Evolutionary conservation across 129 eudicot genomes (phyloP).

Genomic region (Ambrosia trifida): DNA sequence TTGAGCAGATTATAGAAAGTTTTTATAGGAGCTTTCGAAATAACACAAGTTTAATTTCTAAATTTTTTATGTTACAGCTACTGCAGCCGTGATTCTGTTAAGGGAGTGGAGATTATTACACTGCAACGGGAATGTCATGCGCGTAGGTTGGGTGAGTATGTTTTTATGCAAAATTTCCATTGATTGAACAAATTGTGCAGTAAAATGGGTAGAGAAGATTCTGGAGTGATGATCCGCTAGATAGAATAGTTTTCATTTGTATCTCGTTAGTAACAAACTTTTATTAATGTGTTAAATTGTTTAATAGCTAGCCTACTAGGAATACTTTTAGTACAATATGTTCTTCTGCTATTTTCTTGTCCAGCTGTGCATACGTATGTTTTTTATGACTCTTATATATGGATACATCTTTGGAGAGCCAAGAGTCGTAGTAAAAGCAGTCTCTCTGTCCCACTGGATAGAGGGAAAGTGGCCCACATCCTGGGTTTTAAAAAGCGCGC

Average conservation of each 20-base stretch:
- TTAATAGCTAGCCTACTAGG: too few relatives aligned
- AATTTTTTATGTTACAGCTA: conserved; percentile 42
- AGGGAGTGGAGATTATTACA: conserved; percentile 67
- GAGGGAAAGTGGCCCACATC: too few relatives aligned
- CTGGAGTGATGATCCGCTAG: neutral
- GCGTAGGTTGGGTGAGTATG: conserved; percentile 76
- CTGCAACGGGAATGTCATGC: conserved; percentile 61
- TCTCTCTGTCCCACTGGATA: too few relatives aligned
- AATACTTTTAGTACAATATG: too few relatives aligned
- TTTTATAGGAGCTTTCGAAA: neutral
- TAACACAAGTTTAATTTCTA: neutral
- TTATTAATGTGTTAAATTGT: too few relatives aligned
- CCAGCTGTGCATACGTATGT: too few relatives aligned
- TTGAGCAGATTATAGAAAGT: neutral
- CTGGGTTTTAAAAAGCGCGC: too few relatives aligned
- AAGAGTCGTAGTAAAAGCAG: too few relatives aligned
- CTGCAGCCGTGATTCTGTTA: conserved; percentile 64
- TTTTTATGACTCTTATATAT: too few relatives aligned
- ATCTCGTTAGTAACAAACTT: neutral
- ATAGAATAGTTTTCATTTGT: conserved; percentile 2
- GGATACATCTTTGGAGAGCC: too few relatives aligned
- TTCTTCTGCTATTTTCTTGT: too few relatives aligned
- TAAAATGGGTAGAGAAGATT: conserved; percentile 1
- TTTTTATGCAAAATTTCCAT: neutral
- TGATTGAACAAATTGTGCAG: neutral